A percentile compares a stretch with the other conserved stretches of the same genome.
Conservation (phyloP, 768 basidiomycete genomes). For the Chalciporus chontae region DNA sequence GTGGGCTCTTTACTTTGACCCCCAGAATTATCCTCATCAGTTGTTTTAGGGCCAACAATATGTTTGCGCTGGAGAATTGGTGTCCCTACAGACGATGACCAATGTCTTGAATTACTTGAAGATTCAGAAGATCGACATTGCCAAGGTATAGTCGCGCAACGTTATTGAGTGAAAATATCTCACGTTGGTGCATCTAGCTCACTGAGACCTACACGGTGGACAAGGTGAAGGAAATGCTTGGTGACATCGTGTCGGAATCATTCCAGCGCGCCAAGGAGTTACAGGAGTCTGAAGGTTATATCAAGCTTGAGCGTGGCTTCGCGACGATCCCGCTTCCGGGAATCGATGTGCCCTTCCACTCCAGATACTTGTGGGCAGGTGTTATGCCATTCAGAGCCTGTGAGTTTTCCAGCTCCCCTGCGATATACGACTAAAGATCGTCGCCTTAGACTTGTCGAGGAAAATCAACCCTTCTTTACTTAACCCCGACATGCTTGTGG, state of each 20-base stretch:
- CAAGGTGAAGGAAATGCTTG: constrained; percentile 94
- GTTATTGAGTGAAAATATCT: background rate
- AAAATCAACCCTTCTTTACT: constrained; percentile 91
- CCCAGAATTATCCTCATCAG: constrained; percentile 1
- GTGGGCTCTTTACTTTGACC: constrained; percentile 36
- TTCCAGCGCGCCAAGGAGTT: constrained; percentile 72
- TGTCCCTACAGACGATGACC: constrained; percentile 89
- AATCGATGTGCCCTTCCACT: constrained; percentile 99
- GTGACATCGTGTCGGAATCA: constrained; percentile 85
- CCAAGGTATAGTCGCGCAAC: constrained; percentile 50
- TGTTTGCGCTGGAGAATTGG: constrained; percentile 95
- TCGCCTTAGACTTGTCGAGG: constrained; percentile 79
- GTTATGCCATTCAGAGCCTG: constrained; percentile 97
- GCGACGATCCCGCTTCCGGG: constrained; percentile 94
- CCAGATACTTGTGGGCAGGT: constrained; percentile 97
- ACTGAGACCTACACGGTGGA: constrained; percentile 86
- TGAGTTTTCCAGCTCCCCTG: constrained; percentile 39
- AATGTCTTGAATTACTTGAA: constrained; percentile 97
- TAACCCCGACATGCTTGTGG: constrained; percentile 91
- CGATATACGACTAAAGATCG: background rate
- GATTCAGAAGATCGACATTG: constrained; percentile 91
- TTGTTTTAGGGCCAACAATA: constrained; percentile 91
- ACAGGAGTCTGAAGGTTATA: constrained; percentile 79
- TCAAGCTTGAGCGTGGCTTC: constrained; percentile 94
- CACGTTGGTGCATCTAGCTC: constrained; percentile 45